Evolutionary conservation across 2,329 filamentous ascomycete genomes (phyloP).

Genomic region (Fusarium pseudocircinatum): DNA sequence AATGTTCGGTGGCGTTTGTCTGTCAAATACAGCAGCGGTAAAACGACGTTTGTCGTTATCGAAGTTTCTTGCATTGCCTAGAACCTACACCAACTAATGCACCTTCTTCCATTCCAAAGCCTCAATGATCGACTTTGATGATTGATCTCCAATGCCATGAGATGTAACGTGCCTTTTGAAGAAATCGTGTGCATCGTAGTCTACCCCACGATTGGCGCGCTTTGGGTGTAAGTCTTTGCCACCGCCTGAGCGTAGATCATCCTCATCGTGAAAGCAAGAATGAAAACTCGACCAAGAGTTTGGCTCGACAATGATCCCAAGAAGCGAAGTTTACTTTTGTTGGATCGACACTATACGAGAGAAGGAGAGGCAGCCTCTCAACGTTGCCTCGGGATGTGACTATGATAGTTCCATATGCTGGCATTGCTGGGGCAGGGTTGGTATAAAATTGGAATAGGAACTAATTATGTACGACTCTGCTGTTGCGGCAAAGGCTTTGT

Average conservation of each 20-base stretch:
- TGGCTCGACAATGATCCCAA: neutral
- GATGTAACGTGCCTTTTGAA: conserved; percentile 5
- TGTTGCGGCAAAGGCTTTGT: neutral
- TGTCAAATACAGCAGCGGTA: neutral
- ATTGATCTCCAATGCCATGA: neutral
- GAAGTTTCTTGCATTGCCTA: neutral
- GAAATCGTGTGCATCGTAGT: neutral
- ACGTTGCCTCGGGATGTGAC: neutral
- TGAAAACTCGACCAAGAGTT: neutral
- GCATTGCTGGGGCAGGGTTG: neutral
- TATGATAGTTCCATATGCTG: neutral
- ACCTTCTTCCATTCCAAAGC: conserved; percentile 4
- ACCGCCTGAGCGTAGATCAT: neutral
- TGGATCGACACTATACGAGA: neutral
- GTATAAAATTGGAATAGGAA: neutral
- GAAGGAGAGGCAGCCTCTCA: neutral
- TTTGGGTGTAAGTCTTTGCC: conserved; percentile 1
- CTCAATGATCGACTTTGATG: neutral
- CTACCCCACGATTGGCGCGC: conserved; percentile 4
- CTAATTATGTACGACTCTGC: neutral
- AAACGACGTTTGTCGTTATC: neutral
- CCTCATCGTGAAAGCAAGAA: neutral
- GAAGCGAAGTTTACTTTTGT: neutral
- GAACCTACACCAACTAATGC: neutral
- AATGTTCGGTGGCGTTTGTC: neutral